Percentiles rank a stretch among this genome's conserved stretches.
phyloP scores from a whole-genome alignment of 2,329 filamentous ascomycete species.

The Neonectria faginata region DNA sequence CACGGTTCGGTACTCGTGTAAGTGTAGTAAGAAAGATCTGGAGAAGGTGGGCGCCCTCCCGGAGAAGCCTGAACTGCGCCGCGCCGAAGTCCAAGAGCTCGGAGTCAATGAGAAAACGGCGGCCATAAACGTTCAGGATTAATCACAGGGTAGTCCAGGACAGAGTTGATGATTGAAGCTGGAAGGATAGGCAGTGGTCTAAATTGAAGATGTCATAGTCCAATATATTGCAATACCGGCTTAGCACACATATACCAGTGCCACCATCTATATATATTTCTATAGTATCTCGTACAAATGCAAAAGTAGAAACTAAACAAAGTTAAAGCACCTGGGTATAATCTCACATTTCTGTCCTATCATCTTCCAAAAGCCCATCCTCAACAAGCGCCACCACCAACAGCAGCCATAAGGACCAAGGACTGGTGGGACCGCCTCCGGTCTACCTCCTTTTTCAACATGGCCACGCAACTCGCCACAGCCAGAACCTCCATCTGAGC shows the following conservation, averaged over 20 bases:
- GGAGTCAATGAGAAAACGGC: slow-evolving; percentile 43
- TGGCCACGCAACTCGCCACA: slow-evolving; percentile 67
- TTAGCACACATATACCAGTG: not conserved
- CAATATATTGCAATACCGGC: not conserved
- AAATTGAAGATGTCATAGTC: not conserved
- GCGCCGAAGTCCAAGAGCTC: slow-evolving; percentile 39
- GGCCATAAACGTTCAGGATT: slow-evolving; percentile 39
- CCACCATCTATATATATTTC: not conserved
- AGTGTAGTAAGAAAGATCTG: slow-evolving; percentile 54
- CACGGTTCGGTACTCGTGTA: slow-evolving; percentile 56
- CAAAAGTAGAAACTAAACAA: not conserved
- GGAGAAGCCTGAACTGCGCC: slow-evolving; percentile 47
- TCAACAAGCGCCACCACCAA: slow-evolving; percentile 25
- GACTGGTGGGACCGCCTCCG: slow-evolving; percentile 64
- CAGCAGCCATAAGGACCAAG: slow-evolving; percentile 55
- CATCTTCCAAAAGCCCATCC: not conserved
- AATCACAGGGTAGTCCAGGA: not conserved
- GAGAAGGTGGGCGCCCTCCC: slow-evolving; percentile 42
- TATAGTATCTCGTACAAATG: not conserved
- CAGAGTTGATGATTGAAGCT: not conserved
- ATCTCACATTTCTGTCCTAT: not conserved
- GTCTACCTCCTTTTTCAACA: slow-evolving; percentile 76
- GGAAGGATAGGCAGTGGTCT: not conserved
- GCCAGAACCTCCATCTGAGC: slow-evolving; percentile 62
- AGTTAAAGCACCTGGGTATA: slow-evolving; percentile 13